Evolutionary conservation across 805 yeast species (phyloP).

Genomic region (Starmera dryadoides): DNA sequence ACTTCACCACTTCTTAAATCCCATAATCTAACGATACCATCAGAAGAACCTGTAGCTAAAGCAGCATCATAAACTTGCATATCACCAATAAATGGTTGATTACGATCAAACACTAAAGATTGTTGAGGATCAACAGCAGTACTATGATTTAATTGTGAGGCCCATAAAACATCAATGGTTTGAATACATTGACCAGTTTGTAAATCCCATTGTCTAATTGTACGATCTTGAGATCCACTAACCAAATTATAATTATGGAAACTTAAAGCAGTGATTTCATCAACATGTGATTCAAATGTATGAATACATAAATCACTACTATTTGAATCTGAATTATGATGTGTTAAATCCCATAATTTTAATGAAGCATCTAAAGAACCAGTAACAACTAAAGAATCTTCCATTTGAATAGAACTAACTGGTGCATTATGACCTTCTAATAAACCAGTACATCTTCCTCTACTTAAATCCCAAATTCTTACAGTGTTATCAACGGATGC

Average conservation of each 20-base stretch:
- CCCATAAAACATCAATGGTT: constrained; percentile 64
- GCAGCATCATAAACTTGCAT: constrained; percentile 72
- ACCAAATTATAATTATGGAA: constrained; percentile 47
- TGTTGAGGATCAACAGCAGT: constrained; percentile 6
- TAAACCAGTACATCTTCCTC: constrained; percentile 40
- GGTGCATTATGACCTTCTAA: constrained; percentile 57
- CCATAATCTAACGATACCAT: constrained; percentile 72
- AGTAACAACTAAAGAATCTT: constrained; percentile 38
- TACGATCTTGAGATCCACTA: constrained; percentile 64
- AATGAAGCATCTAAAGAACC: constrained; percentile 62
- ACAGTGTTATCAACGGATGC: constrained; percentile 75
- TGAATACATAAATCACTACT: constrained; percentile 31
- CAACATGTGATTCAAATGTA: constrained; percentile 59
- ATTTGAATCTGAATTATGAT: constrained; percentile 16
- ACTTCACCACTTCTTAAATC: constrained; percentile 67
- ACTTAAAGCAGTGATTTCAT: constrained; percentile 56
- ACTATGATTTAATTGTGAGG: constrained; percentile 27
- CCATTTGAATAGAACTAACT: constrained; percentile 54
- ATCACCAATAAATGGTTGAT: constrained; percentile 49
- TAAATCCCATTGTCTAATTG: constrained; percentile 73
- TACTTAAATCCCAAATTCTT: constrained; percentile 75
- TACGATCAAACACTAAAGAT: constrained; percentile 6
- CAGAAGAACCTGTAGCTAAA: constrained; percentile 70
- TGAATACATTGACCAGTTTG: constrained; percentile 58
- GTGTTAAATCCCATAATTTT: constrained; percentile 49